Conservation (phyloP, 2,329 filamentous ascomycete genomes). For the Chaetomium olivaceum region DNA sequence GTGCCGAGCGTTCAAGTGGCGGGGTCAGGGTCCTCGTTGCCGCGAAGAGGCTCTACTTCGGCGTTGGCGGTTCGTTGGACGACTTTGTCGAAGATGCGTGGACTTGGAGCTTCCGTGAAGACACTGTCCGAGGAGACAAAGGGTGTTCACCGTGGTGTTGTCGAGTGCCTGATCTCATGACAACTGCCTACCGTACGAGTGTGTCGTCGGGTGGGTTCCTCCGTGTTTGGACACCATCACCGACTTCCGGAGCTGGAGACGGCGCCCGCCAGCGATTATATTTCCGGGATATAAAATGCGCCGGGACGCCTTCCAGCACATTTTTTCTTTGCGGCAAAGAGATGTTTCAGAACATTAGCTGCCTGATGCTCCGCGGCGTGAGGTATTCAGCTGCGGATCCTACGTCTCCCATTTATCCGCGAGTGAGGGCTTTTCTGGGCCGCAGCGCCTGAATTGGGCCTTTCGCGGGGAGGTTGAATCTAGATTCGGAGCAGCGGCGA, state of each 20-base stretch:
- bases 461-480: not conserved
- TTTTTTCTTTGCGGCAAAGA: slow-evolving; percentile 10
- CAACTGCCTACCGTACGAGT: not conserved
- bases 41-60: slow-evolving; percentile 81
- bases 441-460: slow-evolving; percentile 11
- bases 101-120: slow-evolving; percentile 50
- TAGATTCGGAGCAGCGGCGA: not conserved
- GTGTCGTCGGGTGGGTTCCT: too few species aligned
- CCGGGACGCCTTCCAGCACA: not conserved
- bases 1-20: slow-evolving; percentile 39
- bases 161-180: slow-evolving; percentile 49
- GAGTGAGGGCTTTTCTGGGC: slow-evolving; percentile 16
- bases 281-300: not conserved
- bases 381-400: slow-evolving; percentile 20
- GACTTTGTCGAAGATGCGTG: slow-evolving; percentile 63
- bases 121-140: slow-evolving; percentile 59
- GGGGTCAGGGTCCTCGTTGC: slow-evolving; percentile 65
- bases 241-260: not conserved
- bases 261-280: not conserved
- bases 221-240: not conserved
- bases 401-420: slow-evolving; percentile 23
- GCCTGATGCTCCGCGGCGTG: slow-evolving; percentile 15
- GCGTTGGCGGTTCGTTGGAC: slow-evolving; percentile 78
- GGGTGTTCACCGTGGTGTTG: slow-evolving; percentile 62
- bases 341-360: slow-evolving; percentile 24